Conservation (phyloP, 1,284 basidiomycete species). For the Porodaedalea pini region DNA sequence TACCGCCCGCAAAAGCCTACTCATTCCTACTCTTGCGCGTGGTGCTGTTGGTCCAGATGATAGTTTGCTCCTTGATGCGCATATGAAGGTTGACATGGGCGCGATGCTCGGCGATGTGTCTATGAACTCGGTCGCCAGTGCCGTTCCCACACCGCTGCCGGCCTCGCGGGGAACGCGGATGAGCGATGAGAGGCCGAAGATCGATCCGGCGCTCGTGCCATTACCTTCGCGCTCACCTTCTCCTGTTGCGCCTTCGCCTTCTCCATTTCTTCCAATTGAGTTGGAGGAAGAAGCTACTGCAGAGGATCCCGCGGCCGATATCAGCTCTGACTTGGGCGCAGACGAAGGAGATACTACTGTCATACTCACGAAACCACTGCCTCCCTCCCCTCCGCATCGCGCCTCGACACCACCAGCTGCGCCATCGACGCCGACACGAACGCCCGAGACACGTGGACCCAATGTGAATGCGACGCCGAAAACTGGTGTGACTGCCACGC, state of each 20-base stretch:
- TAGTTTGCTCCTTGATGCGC: conserved; percentile 17
- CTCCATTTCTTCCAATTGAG: not conserved
- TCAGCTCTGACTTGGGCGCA: not conserved
- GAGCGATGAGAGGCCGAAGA: not conserved
- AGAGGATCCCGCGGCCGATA: not conserved
- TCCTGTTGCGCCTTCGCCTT: not conserved
- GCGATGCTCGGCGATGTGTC: conserved; percentile 19
- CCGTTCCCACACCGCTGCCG: conserved; percentile 16
- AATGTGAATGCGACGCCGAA: not conserved
- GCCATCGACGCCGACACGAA: conserved; percentile 8
- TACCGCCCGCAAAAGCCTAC: conserved; percentile 15
- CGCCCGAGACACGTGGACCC: not conserved
- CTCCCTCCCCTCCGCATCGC: not conserved
- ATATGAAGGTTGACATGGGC: conserved; percentile 16
- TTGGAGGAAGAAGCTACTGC: not conserved
- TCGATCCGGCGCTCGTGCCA: conserved; percentile 2
- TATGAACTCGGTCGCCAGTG: conserved; percentile 15
- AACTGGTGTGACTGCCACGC: conserved; percentile 10
- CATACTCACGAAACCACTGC: conserved; percentile 7
- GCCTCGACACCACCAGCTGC: not conserved
- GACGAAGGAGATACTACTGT: conserved; percentile 21
- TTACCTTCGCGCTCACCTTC: conserved; percentile 4
- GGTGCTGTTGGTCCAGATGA: conserved; percentile 16
- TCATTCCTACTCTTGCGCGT: conserved; percentile 9
- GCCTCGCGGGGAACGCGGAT: not conserved